These are phyloP conservation scores for Perilla frutescens DNA, from an alignment of 257 asterid species.

Conservation along the genomic window DNA sequence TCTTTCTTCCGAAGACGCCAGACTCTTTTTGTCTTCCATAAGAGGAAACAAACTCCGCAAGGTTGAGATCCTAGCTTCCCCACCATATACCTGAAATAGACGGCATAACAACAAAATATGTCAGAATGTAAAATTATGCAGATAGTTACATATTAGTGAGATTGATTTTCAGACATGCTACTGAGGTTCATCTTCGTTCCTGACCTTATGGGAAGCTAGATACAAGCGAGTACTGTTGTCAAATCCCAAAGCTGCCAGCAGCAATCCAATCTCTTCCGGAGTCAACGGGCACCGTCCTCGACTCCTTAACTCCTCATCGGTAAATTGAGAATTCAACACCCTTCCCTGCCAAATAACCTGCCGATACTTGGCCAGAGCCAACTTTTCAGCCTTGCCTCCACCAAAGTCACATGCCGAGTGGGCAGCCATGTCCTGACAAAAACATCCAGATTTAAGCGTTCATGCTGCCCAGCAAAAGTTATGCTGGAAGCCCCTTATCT, in stretches of 20 bases:
- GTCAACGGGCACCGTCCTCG: slow-evolving; percentile 97
- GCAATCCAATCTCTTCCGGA: slow-evolving; percentile 96
- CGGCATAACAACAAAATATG: not conserved
- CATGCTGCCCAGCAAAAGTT: not conserved
- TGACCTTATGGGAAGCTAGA: slow-evolving; percentile 97
- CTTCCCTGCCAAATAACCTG: slow-evolving; percentile 98
- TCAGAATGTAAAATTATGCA: not conserved
- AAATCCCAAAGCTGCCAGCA: slow-evolving; percentile 95
- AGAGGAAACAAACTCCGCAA: slow-evolving; percentile 79
- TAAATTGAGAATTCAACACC: slow-evolving; percentile 91
- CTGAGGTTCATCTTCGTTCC: slow-evolving; percentile 8
- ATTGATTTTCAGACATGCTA: not conserved
- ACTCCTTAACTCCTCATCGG: slow-evolving; percentile 96
- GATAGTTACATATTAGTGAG: not conserved
- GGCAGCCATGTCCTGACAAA: slow-evolving; percentile 97
- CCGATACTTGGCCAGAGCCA: slow-evolving; percentile 93
- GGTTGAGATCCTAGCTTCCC: slow-evolving; percentile 87
- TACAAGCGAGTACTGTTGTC: slow-evolving; percentile 87
- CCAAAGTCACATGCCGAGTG: slow-evolving; percentile 99
- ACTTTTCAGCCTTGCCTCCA: slow-evolving; percentile 96
- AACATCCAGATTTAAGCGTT: slow-evolving; percentile 22
- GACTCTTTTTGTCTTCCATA: slow-evolving; percentile 93
- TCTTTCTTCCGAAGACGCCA: slow-evolving; percentile 89
- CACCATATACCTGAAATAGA: slow-evolving; percentile 79
- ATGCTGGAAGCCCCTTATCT: slow-evolving; percentile 1